phyloP scores from a whole-genome alignment of 257 asterid genomes.

The Osmanthus fragrans region DNA sequence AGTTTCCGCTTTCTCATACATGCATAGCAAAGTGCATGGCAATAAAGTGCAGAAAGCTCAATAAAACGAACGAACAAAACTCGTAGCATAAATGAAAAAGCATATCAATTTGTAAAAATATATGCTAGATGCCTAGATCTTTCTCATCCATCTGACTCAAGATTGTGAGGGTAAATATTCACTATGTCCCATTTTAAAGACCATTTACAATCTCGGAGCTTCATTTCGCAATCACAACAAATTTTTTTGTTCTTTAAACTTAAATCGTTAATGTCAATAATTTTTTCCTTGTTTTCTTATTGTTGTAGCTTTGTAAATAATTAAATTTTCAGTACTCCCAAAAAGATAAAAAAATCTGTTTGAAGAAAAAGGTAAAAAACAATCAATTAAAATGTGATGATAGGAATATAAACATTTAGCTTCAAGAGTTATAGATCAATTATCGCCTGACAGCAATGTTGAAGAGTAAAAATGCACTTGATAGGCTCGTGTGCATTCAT shows the following conservation, averaged over 20 bases:
- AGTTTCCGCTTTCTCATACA: background rate
- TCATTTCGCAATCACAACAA: background rate
- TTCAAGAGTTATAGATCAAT: background rate
- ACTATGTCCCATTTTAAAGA: background rate
- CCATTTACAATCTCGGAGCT: background rate
- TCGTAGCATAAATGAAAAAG: background rate
- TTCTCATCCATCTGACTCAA: background rate
- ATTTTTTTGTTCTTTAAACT: background rate
- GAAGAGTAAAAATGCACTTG: background rate
- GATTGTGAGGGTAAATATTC: background rate
- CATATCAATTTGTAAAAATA: background rate
- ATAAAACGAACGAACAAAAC: background rate
- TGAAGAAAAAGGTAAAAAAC: background rate
- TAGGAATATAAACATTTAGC: background rate
- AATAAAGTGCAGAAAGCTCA: background rate
- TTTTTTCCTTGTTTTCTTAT: background rate
- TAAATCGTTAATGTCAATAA: background rate
- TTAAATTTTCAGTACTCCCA: background rate
- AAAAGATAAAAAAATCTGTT: background rate
- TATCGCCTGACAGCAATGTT: background rate
- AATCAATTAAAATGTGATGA: background rate
- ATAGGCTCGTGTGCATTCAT: background rate
- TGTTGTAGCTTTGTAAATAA: background rate
- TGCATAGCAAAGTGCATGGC: background rate
- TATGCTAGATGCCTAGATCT: background rate